These are phyloP conservation scores for Spiraea crenata DNA, from an alignment of 331 rosid species.

Conservation along the genomic window DNA sequence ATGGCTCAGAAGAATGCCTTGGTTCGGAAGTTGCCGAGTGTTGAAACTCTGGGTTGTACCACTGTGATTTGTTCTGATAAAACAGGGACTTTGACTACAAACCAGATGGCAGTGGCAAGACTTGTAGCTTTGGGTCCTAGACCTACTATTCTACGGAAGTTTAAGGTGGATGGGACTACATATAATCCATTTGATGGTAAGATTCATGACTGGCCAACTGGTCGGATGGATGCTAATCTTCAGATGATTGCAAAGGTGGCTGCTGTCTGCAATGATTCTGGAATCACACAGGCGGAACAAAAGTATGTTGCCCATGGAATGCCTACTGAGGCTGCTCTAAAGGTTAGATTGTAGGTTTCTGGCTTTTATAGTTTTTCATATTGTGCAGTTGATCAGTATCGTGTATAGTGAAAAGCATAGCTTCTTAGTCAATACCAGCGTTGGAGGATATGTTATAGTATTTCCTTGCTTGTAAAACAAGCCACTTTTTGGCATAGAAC, in stretches of 20 bases:
- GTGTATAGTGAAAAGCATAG: neutral
- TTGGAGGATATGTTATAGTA: neutral
- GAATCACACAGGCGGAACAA: constrained; percentile 49
- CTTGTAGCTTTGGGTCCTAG: constrained; percentile 66
- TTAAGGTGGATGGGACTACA: constrained; percentile 78
- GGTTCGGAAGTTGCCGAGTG: constrained; percentile 73
- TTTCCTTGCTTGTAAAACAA: neutral
- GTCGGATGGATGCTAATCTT: constrained; percentile 69
- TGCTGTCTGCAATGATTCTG: constrained; percentile 77
- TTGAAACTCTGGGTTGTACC: constrained; percentile 83
- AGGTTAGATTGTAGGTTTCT: constrained; percentile 28
- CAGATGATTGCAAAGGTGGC: constrained; percentile 70
- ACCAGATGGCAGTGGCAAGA: constrained; percentile 81
- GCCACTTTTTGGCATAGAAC: neutral
- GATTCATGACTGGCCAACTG: constrained; percentile 61
- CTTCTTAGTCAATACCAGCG: neutral
- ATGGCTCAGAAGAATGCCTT: constrained; percentile 87
- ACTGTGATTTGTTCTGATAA: constrained; percentile 87
- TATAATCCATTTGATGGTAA: constrained; percentile 70
- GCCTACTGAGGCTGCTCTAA: constrained; percentile 86
- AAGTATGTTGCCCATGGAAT: constrained; percentile 68
- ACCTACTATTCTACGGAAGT: constrained; percentile 44
- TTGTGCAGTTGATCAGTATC: neutral
- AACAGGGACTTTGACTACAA: constrained; percentile 83
- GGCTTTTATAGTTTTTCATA: neutral